These are phyloP conservation scores for Aphanocladium album DNA, from an alignment of 2,329 filamentous ascomycete genomes.

Conservation along the genomic window DNA sequence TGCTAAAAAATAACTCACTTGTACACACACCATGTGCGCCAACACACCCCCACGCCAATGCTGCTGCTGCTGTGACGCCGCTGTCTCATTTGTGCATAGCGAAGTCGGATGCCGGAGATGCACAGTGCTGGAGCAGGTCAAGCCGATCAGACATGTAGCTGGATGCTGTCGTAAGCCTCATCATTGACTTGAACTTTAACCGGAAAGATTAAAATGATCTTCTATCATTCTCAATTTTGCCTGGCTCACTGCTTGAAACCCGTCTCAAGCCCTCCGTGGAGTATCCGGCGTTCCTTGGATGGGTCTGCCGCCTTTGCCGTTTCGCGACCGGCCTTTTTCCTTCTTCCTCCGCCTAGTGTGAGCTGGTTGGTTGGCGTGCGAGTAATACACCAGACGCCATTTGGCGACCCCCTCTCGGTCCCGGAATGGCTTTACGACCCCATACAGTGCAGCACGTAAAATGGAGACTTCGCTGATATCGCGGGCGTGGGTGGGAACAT, in stretches of 20 bases:
- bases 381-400: slow-evolving; percentile 13
- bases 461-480: slow-evolving; percentile 3
- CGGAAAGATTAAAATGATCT: neutral
- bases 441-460: slow-evolving; percentile 5
- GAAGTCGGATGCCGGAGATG: neutral
- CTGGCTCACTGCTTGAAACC: slow-evolving; percentile 3
- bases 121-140: neutral
- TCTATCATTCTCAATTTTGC: neutral
- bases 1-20: slow-evolving; percentile 8
- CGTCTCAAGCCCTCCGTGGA: slow-evolving; percentile 9
- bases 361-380: neutral
- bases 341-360: neutral
- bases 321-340: slow-evolving; percentile 1
- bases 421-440: slow-evolving; percentile 1
- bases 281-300: slow-evolving; percentile 1
- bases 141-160: neutral
- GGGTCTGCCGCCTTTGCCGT: slow-evolving; percentile 13
- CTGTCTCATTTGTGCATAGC: neutral
- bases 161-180: neutral
- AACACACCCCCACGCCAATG: neutral
- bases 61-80: neutral
- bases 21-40: neutral
- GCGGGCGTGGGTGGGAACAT: neutral
- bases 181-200: neutral
- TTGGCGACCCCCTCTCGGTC: slow-evolving; percentile 5